Conservation (phyloP, 1,284 basidiomycete genomes). For the Microbotryum intermedium region DNA sequence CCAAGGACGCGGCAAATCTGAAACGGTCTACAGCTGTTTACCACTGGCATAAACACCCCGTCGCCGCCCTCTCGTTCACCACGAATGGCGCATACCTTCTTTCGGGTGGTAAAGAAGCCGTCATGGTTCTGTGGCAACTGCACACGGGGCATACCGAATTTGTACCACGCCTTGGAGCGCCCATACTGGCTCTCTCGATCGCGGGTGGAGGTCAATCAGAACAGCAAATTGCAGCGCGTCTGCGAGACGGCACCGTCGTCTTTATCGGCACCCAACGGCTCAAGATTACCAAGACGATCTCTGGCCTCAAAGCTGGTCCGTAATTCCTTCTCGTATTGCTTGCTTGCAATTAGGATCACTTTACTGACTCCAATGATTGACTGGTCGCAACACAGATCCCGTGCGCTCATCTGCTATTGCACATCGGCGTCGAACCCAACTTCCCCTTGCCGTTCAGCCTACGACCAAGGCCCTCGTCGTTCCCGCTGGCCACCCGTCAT, state of each 20-base stretch:
- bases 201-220: conserved; percentile 56
- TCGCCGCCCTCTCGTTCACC: conserved; percentile 81
- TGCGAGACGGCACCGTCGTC: conserved; percentile 72
- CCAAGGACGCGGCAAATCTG: conserved; percentile 2
- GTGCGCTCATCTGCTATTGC: conserved; percentile 30
- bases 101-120: conserved; percentile 91
- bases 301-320: conserved; percentile 68
- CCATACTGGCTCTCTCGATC: conserved; percentile 48
- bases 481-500: conserved; percentile 88
- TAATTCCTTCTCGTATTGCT: conserved; percentile 32
- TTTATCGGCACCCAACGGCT: conserved; percentile 67
- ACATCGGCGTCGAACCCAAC: conserved; percentile 6
- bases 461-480: conserved; percentile 66
- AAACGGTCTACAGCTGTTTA: conserved; percentile 62
- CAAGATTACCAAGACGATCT: conserved; percentile 64
- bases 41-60: conserved; percentile 96
- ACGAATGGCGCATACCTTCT: conserved; percentile 84
- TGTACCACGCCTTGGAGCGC: conserved; percentile 82
- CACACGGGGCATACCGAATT: conserved; percentile 79
- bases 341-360: too few species aligned
- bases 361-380: not conserved
- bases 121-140: conserved; percentile 91
- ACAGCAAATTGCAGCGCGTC: conserved; percentile 77
- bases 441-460: conserved; percentile 63
- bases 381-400: not conserved